Evolutionary conservation across 257 asterid genomes (phyloP).

Genomic region (Ilex asprella): DNA sequence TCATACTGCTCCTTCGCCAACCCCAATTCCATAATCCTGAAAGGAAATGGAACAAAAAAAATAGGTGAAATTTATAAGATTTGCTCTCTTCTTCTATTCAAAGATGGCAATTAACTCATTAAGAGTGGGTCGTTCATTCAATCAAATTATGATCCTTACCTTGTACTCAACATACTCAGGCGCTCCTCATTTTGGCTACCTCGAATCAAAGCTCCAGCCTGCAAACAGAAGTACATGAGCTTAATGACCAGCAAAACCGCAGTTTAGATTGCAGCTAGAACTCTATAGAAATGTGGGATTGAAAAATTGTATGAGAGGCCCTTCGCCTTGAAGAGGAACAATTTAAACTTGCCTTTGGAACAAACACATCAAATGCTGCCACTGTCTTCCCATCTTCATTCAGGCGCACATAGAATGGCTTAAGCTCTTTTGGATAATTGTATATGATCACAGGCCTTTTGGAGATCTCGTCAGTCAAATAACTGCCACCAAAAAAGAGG

Average conservation of each 20-base stretch:
- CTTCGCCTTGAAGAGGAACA: background rate
- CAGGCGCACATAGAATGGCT: constrained; percentile 57
- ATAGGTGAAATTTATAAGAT: background rate
- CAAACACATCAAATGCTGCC: constrained; percentile 64
- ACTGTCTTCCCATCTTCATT: constrained; percentile 69
- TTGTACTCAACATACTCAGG: constrained; percentile 29
- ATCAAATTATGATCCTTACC: constrained; percentile 31
- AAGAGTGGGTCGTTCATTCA: background rate
- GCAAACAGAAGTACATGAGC: constrained; percentile 6
- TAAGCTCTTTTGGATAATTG: constrained; percentile 59
- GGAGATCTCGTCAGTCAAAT: constrained; percentile 53
- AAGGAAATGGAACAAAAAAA: background rate
- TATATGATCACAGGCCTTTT: constrained; percentile 58
- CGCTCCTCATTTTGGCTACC: constrained; percentile 96
- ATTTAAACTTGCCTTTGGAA: constrained; percentile 53
- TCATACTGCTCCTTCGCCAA: constrained; percentile 53
- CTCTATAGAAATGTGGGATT: background rate
- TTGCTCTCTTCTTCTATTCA: background rate
- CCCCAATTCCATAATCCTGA: constrained; percentile 61
- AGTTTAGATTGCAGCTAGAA: background rate
- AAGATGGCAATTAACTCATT: background rate
- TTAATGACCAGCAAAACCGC: background rate
- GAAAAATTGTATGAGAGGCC: background rate
- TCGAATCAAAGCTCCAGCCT: constrained; percentile 68
- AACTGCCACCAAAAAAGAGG: constrained; percentile 32